Percentiles rank a stretch among this genome's conserved stretches.
Conservation (phyloP, 192 early-diverging fungal species). For the Haplosporangium gracile region DNA sequence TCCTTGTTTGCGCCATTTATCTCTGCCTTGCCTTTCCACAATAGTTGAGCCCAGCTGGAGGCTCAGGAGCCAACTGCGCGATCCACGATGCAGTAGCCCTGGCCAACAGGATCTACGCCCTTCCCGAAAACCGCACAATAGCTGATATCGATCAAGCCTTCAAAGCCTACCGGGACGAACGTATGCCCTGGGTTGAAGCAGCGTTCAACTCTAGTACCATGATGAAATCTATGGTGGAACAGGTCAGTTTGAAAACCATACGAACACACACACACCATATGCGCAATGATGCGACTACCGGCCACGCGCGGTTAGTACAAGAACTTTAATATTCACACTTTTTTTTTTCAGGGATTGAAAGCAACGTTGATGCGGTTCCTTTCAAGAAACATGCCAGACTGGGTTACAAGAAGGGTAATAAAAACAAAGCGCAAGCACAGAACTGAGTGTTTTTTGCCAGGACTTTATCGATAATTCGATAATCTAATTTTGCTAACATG, state of each 20-base stretch:
- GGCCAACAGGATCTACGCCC: background rate
- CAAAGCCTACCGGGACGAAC: slow-evolving; percentile 4
- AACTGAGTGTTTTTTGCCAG: no score
- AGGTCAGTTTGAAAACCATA: background rate
- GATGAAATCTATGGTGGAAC: background rate
- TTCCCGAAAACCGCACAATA: background rate
- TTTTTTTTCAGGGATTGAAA: background rate
- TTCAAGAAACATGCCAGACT: slow-evolving; percentile 7
- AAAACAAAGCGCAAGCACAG: background rate
- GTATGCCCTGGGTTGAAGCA: slow-evolving; percentile 5
- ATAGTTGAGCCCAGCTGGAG: background rate
- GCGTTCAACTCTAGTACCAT: background rate
- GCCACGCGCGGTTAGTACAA: background rate
- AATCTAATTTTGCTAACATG: background rate
- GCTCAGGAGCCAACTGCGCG: background rate
- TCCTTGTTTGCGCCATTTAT: no score
- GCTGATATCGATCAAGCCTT: slow-evolving; percentile 12
- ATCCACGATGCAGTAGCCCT: slow-evolving; percentile 9
- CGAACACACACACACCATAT: no score
- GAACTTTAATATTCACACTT: background rate
- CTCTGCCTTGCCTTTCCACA: no score
- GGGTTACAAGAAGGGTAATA: background rate
- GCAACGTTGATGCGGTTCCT: slow-evolving; percentile 6
- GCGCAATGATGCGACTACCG: background rate
- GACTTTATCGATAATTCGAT: no score